Evolutionary conservation across 1,284 basidiomycete species (phyloP), one percentile per base, ranked within the genome.

Genomic region (Acaromyces ingoldii): DNA sequence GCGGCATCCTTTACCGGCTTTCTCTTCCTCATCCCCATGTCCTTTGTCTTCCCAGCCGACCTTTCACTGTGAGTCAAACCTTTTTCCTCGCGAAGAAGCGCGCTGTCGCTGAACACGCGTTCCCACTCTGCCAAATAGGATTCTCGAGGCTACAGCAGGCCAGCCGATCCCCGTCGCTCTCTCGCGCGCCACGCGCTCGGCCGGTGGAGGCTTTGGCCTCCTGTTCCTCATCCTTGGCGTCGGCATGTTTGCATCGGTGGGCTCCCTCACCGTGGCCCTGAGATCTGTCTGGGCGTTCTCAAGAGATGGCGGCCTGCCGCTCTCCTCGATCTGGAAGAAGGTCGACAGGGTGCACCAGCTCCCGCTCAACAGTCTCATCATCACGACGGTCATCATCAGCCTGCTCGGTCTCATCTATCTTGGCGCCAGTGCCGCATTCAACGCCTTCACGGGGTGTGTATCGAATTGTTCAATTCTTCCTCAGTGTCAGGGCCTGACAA

Each of bases 171-270:
- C 78, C 1, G 60, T 77, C 11, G 63, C 79, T 15, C 79, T 79
- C 73, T 77, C 77, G 53, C 67, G 65, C 1, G 79, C 78, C 15
- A 79, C 77, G 0, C 77, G 78, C 7, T 71, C 67, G 24, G 53
- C 76, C 1, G 77, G 74, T 3, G 79, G 77, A 2, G 79, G 76
- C 2, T 74, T 80, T 28, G 78, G 78, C 4, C 57, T 80, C 9
- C 67, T 79, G 1, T 78, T 79, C 57, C 68, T 79, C 33, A 77
- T 80, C 54, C 73, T 80, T 37, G 78, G 78, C 21, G 77, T 80
- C 51, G 78, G 77, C 64, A 58, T 77, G 28, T 79, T 80, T 54
- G 78, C 79, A 3, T 70, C 76, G 4, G 74, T 80, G 40, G 79
- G 79, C 2, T 76, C 77, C 6, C 65, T 79, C 13, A 79, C 79